A percentile compares a stretch with the other conserved stretches of the same genome.
phyloP scores from a whole-genome alignment of 371 early-diverging fungal genomes.

The Mortierella sp. region DNA sequence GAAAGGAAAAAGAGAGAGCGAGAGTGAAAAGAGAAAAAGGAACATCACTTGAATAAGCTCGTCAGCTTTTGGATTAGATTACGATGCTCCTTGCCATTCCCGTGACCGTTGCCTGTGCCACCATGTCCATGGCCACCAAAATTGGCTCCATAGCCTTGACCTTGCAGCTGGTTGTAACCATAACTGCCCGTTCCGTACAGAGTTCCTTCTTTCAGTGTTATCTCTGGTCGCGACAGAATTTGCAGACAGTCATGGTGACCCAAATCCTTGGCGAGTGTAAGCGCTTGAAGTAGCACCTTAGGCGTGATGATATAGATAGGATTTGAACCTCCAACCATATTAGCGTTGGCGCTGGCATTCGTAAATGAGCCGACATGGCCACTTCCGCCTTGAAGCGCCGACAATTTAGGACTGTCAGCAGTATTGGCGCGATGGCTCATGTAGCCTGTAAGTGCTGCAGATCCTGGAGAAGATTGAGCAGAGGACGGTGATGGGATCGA shows the following conservation, averaged over 20 bases:
- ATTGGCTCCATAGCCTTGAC: slow-evolving; percentile 12
- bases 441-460: slow-evolving; percentile 39
- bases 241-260: slow-evolving; percentile 51
- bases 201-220: slow-evolving; percentile 49
- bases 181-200: slow-evolving; percentile 51
- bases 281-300: slow-evolving; percentile 47
- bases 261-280: slow-evolving; percentile 50
- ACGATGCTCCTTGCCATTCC: slow-evolving; percentile 48
- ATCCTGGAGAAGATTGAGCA: slow-evolving; percentile 55
- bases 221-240: slow-evolving; percentile 48
- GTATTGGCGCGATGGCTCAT: slow-evolving; percentile 43
- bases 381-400: slow-evolving; percentile 34
- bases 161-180: slow-evolving; percentile 42
- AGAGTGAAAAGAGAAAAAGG: background rate
- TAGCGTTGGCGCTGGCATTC: slow-evolving; percentile 54
- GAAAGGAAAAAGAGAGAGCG: slow-evolving; percentile 4
- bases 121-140: slow-evolving; percentile 34
- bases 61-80: slow-evolving; percentile 52
- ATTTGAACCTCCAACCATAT: slow-evolving; percentile 49
- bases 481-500: slow-evolving; percentile 55
- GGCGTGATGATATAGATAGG: slow-evolving; percentile 52
- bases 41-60: slow-evolving; percentile 43
- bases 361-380: slow-evolving; percentile 47
- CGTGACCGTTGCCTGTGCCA: slow-evolving; percentile 15
- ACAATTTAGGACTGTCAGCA: slow-evolving; percentile 32